Conservation (phyloP, 1,284 basidiomycete species). For the Mycosarcoma mackinlayi region DNA sequence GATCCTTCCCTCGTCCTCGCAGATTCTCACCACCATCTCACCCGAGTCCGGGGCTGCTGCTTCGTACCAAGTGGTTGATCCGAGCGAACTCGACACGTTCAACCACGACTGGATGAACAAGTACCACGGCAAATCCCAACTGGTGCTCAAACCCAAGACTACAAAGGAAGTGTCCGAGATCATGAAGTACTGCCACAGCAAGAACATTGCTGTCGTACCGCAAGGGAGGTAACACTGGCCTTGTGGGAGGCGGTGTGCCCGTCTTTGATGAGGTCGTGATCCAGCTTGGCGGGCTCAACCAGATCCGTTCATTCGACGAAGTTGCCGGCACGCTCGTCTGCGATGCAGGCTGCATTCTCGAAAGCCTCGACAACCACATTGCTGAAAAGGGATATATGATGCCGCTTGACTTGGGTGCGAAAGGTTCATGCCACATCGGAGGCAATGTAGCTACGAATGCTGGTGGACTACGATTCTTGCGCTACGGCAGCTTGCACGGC, state of each 20-base stretch:
- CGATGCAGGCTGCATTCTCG: slow-evolving; percentile 94
- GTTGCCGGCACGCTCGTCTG: slow-evolving; percentile 72
- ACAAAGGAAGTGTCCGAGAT: slow-evolving; percentile 89
- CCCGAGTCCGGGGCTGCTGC: slow-evolving; percentile 55
- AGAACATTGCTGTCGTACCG: slow-evolving; percentile 78
- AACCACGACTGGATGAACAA: slow-evolving; percentile 99
- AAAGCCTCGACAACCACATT: slow-evolving; percentile 86
- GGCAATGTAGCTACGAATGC: slow-evolving; percentile 98
- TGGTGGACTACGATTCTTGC: slow-evolving; percentile 89
- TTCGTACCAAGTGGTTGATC: slow-evolving; percentile 68
- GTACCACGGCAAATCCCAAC: slow-evolving; percentile 83
- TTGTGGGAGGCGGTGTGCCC: slow-evolving; percentile 95
- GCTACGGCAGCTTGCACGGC: slow-evolving; percentile 95
- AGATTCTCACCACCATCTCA: slow-evolving; percentile 71
- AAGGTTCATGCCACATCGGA: slow-evolving; percentile 98
- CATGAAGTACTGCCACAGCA: slow-evolving; percentile 61
- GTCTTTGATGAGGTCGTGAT: slow-evolving; percentile 88
- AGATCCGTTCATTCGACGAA: slow-evolving; percentile 89
- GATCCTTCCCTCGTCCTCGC: slow-evolving; percentile 70
- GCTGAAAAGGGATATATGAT: slow-evolving; percentile 92
- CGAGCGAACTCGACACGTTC: slow-evolving; percentile 78
- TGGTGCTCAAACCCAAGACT: slow-evolving; percentile 88
- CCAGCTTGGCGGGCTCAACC: slow-evolving; percentile 82
- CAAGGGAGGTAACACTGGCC: slow-evolving; percentile 98
- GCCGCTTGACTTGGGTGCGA: slow-evolving; percentile 96